These are phyloP conservation scores for Mycena filopes DNA, from an alignment of 768 basidiomycete species.

Conservation along the genomic window DNA sequence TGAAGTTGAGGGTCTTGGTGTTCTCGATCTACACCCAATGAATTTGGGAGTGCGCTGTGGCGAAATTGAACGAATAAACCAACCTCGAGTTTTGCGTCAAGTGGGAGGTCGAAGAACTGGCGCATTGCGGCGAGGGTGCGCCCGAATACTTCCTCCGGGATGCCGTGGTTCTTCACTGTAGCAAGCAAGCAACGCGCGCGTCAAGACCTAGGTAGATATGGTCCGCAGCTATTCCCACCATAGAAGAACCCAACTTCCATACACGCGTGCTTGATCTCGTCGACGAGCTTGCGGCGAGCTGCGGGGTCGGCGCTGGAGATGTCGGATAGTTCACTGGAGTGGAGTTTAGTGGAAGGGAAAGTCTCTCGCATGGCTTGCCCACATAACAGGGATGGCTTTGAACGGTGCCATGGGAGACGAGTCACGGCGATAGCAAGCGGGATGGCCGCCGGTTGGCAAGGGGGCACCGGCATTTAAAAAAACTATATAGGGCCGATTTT, in stretches of 20 bases:
- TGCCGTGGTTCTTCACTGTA: slow-evolving; percentile 81
- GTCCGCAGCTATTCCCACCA: slow-evolving; percentile 48
- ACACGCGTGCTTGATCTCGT: slow-evolving; percentile 77
- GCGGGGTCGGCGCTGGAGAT: slow-evolving; percentile 49
- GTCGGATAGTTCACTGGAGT: slow-evolving; percentile 50
- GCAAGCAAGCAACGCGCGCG: too few relatives aligned
- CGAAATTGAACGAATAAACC: too few relatives aligned
- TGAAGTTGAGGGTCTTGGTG: slow-evolving; percentile 75
- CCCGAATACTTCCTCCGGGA: slow-evolving; percentile 62
- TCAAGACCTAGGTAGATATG: neutral
- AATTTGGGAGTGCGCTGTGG: too few relatives aligned
- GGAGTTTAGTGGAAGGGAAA: neutral
- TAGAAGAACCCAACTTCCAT: slow-evolving; percentile 90
- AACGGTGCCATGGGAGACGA: slow-evolving; percentile 41
- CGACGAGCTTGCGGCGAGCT: slow-evolving; percentile 58
- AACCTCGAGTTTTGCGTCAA: slow-evolving; percentile 75
- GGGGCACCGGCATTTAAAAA: too few relatives aligned
- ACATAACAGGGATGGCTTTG: slow-evolving; percentile 53
- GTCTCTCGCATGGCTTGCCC: slow-evolving; percentile 17
- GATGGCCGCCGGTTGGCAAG: too few relatives aligned
- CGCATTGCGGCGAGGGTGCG: slow-evolving; percentile 59
- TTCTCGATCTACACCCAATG: slow-evolving; percentile 74
- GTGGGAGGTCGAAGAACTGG: slow-evolving; percentile 73
- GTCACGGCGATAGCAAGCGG: too few relatives aligned
- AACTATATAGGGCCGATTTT: too few relatives aligned